A percentile compares a stretch with the other conserved stretches of the same genome.
phyloP scores from a whole-genome alignment of 2,329 filamentous ascomycete genomes.

The Rugonectria rugulosa region DNA sequence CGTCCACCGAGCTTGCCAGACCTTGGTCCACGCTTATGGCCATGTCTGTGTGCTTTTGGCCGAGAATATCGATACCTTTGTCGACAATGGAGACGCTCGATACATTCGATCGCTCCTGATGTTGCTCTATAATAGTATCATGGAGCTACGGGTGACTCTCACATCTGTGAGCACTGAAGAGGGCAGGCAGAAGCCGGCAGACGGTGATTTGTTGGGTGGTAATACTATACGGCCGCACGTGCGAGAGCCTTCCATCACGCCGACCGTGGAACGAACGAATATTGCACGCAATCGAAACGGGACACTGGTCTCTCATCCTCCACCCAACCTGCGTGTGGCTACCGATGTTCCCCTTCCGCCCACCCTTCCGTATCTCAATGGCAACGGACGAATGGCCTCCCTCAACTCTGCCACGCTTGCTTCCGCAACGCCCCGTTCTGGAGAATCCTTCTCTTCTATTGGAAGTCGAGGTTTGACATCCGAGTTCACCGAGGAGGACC shows the following conservation, averaged over 20 bases:
- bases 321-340: slow-evolving; percentile 62
- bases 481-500: slow-evolving; percentile 79
- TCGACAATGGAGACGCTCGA: slow-evolving; percentile 70
- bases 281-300: slow-evolving; percentile 45
- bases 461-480: slow-evolving; percentile 55
- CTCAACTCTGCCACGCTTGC: slow-evolving; percentile 59
- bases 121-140: slow-evolving; percentile 71
- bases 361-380: slow-evolving; percentile 57
- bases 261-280: slow-evolving; percentile 57
- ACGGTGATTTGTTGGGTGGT: slow-evolving; percentile 39
- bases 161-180: slow-evolving; percentile 43
- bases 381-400: slow-evolving; percentile 57
- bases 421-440: slow-evolving; percentile 79
- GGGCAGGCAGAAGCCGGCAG: slow-evolving; percentile 25
- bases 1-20: slow-evolving; percentile 69
- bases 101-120: slow-evolving; percentile 71
- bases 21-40: slow-evolving; percentile 69
- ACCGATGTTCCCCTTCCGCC: slow-evolving; percentile 57
- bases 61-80: slow-evolving; percentile 68
- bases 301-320: slow-evolving; percentile 56
- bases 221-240: slow-evolving; percentile 60
- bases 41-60: slow-evolving; percentile 69
- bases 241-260: slow-evolving; percentile 61
- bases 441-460: slow-evolving; percentile 76
- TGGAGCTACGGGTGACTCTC: slow-evolving; percentile 68